Base-by-base conservation (phyloP, 306 rosid species). In the Morella rubra region DNA sequence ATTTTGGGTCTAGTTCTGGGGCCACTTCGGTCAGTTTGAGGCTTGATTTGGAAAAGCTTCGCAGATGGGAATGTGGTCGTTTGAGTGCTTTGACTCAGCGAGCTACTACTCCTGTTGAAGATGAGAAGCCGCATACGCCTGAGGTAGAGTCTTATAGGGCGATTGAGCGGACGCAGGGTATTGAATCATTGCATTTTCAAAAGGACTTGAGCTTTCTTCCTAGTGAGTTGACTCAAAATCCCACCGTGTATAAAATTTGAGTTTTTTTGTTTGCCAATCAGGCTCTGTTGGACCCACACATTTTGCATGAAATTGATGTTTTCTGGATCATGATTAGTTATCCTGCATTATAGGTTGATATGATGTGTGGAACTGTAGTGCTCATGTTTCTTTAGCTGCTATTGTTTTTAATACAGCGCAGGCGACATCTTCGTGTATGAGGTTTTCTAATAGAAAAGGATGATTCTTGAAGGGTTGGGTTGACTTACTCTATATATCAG, bases 181-280 rank as follows among this genome's bases (percentile, higher is more conserved):
- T 73, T 59, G 79, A 81, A 73, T 75, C 91, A 11, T 76, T 45
- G 71, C 79, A 80, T 0, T 79, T 90, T 71, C 93, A 86, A 44
- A 93, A 87, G 83, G 96, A 89, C 74, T 47, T 93, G 47, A 84
- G 45, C 81, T 82, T 86, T 77, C 96, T 91, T 79, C 93, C 97
- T 4, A 93, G 98, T 93, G 79, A 91, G 98, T 87, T 61, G 7
- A 44, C 69, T 40, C 60, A 13, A 49, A 49, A 66, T 53, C 49
- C 60, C 20, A 41, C 13, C 18, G 62, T 42, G 52, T 41, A 11
- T 32, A 32, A 2, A 32, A 3, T 9, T 49, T 15, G 53, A 0
- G 4, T 13, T 49, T 49, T 49, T 22, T 22, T 58, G 5, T 22
- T 1, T 58, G 5, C 22, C 10, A 58, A 58, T 20, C 15, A 56